These are phyloP conservation scores for Syzygium syzygioides DNA, from an alignment of 441 rosid species.

Conservation along the genomic window DNA sequence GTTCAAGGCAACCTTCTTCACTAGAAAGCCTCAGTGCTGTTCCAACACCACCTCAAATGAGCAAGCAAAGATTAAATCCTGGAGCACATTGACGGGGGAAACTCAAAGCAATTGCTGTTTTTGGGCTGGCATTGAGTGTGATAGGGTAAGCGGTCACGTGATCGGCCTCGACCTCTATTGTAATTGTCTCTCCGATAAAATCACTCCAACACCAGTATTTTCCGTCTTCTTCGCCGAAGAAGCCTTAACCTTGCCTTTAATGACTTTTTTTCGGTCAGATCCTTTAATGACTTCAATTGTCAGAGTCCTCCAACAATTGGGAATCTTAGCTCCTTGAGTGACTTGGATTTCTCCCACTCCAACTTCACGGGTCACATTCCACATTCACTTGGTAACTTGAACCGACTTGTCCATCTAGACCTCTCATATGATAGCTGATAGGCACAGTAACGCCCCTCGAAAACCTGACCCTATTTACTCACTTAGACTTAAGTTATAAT, in stretches of 20 bases:
- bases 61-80: background rate
- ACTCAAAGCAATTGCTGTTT: too few species aligned
- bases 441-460: too few species aligned
- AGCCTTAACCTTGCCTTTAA: background rate
- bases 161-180: background rate
- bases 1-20: too few species aligned
- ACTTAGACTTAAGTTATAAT: too few species aligned
- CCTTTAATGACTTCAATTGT: background rate
- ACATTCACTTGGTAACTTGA: background rate
- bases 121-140: background rate
- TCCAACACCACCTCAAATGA: too few species aligned
- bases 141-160: background rate
- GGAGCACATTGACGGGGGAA: background rate
- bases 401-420: conserved; percentile 10
- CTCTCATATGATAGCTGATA: background rate
- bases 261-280: too few species aligned
- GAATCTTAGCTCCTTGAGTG: conserved; percentile 2
- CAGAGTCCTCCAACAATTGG: background rate
- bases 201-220: conserved; percentile 2
- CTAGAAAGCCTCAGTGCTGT: too few species aligned
- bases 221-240: background rate
- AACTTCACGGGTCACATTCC: conserved; percentile 6
- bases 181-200: background rate
- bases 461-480: too few species aligned
- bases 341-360: conserved; percentile 2